phyloP scores from a whole-genome alignment of 23 red algal species.

The Gracilaria gracilis region DNA sequence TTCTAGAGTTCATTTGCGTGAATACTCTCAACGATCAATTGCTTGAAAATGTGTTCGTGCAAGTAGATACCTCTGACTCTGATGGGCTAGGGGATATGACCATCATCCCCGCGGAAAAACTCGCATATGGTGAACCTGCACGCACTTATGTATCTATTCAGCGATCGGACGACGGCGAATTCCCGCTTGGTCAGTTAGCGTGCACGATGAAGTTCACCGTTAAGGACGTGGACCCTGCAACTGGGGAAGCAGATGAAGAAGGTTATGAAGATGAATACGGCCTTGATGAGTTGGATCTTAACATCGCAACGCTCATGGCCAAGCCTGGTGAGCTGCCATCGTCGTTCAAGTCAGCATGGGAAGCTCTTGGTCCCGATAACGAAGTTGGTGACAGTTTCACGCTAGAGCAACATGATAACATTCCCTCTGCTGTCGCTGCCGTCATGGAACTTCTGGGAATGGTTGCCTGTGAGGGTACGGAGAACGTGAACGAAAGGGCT shows the following conservation, averaged over 20 bases:
- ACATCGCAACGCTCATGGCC: constrained; percentile 80
- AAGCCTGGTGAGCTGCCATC: constrained; percentile 63
- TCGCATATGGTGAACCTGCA: constrained; percentile 56
- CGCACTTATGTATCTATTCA: constrained; percentile 75
- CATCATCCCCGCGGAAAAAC: constrained; percentile 60
- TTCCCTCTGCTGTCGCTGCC: constrained; percentile 83
- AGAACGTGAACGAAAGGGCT: constrained; percentile 70
- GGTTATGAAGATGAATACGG: constrained; percentile 92
- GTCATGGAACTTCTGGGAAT: constrained; percentile 87
- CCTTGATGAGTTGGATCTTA: constrained; percentile 86
- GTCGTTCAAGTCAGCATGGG: constrained; percentile 90
- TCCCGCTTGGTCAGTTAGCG: constrained; percentile 73
- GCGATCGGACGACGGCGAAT: constrained; percentile 61
- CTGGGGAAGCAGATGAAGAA: constrained; percentile 83
- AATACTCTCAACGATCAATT: constrained; percentile 93
- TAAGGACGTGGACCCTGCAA: constrained; percentile 76
- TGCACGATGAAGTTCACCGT: constrained; percentile 82
- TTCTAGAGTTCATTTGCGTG: constrained; percentile 86
- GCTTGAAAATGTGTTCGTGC: constrained; percentile 80
- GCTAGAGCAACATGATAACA: constrained; percentile 83
- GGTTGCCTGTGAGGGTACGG: constrained; percentile 87
- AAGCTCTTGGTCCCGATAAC: constrained; percentile 80
- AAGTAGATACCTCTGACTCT: constrained; percentile 79
- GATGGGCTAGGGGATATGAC: constrained; percentile 64
- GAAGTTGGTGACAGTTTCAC: constrained; percentile 83